A percentile compares a stretch with the other conserved stretches of the same genome.
Evolutionary conservation across 2,329 filamentous ascomycete species (phyloP).

Genomic region (Exutisphaerella laricina): DNA sequence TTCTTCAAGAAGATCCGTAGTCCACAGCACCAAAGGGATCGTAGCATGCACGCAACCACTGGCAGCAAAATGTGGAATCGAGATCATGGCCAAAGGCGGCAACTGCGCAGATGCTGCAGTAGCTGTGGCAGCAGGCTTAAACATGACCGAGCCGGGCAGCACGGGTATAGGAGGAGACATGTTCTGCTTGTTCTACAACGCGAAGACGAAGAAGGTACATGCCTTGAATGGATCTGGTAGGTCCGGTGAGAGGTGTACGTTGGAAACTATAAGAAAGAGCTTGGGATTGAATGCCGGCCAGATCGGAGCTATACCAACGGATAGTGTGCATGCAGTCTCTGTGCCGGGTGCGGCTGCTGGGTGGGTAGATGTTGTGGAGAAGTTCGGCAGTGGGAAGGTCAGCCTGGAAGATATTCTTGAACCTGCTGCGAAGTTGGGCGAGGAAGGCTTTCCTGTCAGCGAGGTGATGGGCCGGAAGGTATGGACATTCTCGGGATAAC

Average conservation of each 20-base stretch:
- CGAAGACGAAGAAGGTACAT: conserved; percentile 71
- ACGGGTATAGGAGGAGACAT: conserved; percentile 97
- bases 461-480: conserved; percentile 68
- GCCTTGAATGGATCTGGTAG: conserved; percentile 94
- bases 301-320: conserved; percentile 60
- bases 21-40: conserved; percentile 89
- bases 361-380: conserved; percentile 84
- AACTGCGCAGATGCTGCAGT: conserved; percentile 97
- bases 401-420: conserved; percentile 68
- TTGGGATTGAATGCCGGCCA: conserved; percentile 59
- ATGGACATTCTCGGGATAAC: conserved; percentile 35
- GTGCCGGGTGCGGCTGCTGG: conserved; percentile 87
- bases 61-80: conserved; percentile 80
- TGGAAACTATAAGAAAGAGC: conserved; percentile 64
- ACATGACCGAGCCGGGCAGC: conserved; percentile 86
- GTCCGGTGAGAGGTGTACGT: conserved; percentile 60
- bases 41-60: conserved; percentile 86
- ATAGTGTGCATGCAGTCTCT: conserved; percentile 74
- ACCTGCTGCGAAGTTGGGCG: conserved; percentile 79
- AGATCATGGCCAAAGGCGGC: conserved; percentile 77
- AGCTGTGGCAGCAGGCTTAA: conserved; percentile 84
- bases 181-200: conserved; percentile 91
- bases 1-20: conserved; percentile 77
- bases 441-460: conserved; percentile 84
- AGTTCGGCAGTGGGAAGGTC: conserved; percentile 83